A percentile compares a stretch with the other conserved stretches of the same genome.
These are phyloP conservation scores for Cladosporium sp. DNA, from an alignment of 2,329 filamentous ascomycete genomes.

Conservation along the genomic window DNA sequence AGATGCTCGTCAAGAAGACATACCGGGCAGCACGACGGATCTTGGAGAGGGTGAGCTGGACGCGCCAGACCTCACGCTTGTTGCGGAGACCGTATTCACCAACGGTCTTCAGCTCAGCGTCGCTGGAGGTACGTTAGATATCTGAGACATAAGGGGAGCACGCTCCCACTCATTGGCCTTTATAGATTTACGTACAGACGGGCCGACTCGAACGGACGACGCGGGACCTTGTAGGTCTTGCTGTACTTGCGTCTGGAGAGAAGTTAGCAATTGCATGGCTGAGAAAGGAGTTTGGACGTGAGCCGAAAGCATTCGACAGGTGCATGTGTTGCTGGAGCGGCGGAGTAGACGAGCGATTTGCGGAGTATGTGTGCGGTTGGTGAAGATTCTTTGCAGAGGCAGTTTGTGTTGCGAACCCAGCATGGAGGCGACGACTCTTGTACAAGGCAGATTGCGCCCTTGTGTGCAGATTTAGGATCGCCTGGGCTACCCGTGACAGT, in stretches of 20 bases:
- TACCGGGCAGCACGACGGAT: slow-evolving; percentile 99
- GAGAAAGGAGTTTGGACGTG: not conserved
- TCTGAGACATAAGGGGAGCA: slow-evolving; percentile 94
- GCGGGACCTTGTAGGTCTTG: slow-evolving; percentile 99
- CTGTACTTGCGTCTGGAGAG: slow-evolving; percentile 65
- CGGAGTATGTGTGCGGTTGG: too few relatives aligned
- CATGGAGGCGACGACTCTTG: too few relatives aligned
- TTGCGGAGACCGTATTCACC: slow-evolving; percentile 99
- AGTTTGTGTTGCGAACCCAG: too few relatives aligned
- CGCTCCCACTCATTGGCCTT: slow-evolving; percentile 96
- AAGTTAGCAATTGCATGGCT: not conserved
- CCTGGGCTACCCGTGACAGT: too few relatives aligned
- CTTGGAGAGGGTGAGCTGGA: slow-evolving; percentile 99
- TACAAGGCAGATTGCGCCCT: too few relatives aligned
- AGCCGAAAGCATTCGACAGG: slow-evolving; percentile 4
- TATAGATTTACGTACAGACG: slow-evolving; percentile 85
- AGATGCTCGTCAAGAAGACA: slow-evolving; percentile 29
- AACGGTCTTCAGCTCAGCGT: slow-evolving; percentile 99
- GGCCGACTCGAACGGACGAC: slow-evolving; percentile 98
- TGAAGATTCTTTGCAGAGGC: too few relatives aligned
- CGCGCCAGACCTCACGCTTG: slow-evolving; percentile 99
- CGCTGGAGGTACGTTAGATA: slow-evolving; percentile 72
- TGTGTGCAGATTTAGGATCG: too few relatives aligned
- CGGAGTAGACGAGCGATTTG: not conserved
- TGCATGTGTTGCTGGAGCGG: not conserved